Percentiles rank a stretch among this genome's conserved stretches.
Evolutionary conservation across 2,329 filamentous ascomycete species (phyloP).

Genomic region (Rhynchosporium agropyri): DNA sequence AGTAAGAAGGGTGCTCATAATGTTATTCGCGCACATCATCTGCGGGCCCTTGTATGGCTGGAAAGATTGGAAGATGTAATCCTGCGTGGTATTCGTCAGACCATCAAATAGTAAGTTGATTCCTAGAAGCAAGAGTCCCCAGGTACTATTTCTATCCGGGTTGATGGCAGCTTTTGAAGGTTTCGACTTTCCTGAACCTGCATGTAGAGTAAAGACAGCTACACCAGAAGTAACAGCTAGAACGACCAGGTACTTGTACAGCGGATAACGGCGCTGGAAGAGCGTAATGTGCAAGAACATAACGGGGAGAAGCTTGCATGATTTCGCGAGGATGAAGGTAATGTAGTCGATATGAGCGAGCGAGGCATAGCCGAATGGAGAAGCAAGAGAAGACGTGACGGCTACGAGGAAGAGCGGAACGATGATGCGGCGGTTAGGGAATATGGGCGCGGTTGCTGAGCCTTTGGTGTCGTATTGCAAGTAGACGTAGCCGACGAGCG

Average conservation of each 20-base stretch:
- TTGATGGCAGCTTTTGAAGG: slow-evolving; percentile 45
- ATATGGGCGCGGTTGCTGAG: slow-evolving; percentile 62
- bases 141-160: slow-evolving; percentile 64
- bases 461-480: slow-evolving; percentile 66
- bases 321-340: slow-evolving; percentile 95
- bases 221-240: slow-evolving; percentile 89
- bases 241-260: slow-evolving; percentile 97
- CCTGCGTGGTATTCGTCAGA: slow-evolving; percentile 94
- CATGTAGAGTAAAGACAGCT: slow-evolving; percentile 90
- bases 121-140: slow-evolving; percentile 80
- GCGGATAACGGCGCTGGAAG: slow-evolving; percentile 84
- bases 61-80: slow-evolving; percentile 85
- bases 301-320: slow-evolving; percentile 97
- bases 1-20: slow-evolving; percentile 81
- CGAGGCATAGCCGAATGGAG: slow-evolving; percentile 93
- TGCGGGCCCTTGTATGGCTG: slow-evolving; percentile 85
- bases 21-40: slow-evolving; percentile 99
- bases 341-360: slow-evolving; percentile 96
- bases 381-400: slow-evolving; percentile 83
- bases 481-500: slow-evolving; percentile 79
- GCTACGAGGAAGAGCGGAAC: slow-evolving; percentile 81
- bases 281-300: slow-evolving; percentile 95
- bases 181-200: slow-evolving; percentile 62
- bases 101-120: slow-evolving; percentile 96
- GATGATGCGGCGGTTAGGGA: slow-evolving; percentile 76